Conservation (phyloP, 2,329 filamentous ascomycete genomes). For the Fusarium sp. region DNA sequence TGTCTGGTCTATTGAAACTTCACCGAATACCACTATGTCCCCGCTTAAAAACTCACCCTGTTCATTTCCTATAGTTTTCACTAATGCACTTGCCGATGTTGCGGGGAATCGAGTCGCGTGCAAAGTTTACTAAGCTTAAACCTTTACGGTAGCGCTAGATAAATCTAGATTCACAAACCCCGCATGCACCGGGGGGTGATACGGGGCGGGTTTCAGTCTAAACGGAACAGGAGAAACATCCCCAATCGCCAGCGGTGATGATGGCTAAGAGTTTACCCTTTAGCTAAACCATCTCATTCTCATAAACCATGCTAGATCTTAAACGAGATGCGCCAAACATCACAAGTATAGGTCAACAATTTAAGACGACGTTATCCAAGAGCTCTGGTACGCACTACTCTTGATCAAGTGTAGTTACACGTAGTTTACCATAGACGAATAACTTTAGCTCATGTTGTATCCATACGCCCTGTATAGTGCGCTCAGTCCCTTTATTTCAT, state of each 20-base stretch:
- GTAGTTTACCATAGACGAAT: no score
- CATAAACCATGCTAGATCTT: no score
- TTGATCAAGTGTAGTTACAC: no score
- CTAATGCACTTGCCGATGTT: neutral
- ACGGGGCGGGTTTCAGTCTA: neutral
- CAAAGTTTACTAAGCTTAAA: no score
- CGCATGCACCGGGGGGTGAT: slow-evolving; percentile 2
- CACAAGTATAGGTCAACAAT: no score
- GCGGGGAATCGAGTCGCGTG: neutral
- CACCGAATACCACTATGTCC: neutral
- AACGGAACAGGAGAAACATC: neutral
- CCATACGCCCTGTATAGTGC: no score
- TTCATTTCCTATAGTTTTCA: neutral
- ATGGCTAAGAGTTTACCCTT: neutral
- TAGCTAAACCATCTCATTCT: no score
- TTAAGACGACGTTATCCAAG: no score
- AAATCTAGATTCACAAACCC: slow-evolving; percentile 1
- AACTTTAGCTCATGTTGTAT: no score
- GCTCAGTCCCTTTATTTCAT: neutral
- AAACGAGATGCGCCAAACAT: no score
- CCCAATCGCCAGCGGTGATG: neutral
- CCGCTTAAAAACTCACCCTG: slow-evolving; percentile 15
- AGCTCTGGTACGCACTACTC: no score
- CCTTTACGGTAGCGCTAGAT: slow-evolving; percentile 3
- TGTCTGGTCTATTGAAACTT: neutral